Conservation (phyloP, 345 rosid species). For the Salix viminalis region DNA sequence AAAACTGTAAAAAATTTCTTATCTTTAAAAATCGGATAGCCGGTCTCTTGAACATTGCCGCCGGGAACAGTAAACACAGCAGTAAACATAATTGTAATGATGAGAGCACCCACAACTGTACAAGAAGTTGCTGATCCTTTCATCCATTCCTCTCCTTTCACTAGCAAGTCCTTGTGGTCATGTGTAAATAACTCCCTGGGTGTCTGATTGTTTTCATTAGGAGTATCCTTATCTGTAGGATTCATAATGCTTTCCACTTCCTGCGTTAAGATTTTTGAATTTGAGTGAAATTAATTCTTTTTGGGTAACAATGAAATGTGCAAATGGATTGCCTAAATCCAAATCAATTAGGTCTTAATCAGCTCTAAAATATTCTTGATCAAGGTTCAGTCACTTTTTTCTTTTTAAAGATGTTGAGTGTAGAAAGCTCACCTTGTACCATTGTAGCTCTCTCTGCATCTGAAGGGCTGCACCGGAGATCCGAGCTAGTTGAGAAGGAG, state of each 20-base stretch:
- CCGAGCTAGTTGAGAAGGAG: too few relatives aligned
- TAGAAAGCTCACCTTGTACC: too few relatives aligned
- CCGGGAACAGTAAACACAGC: not conserved
- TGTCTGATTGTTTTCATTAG: not conserved
- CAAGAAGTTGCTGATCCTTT: not conserved
- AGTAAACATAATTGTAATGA: not conserved
- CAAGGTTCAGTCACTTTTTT: too few relatives aligned
- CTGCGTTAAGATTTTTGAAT: not conserved
- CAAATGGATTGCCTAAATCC: too few relatives aligned
- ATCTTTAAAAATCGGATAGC: not conserved
- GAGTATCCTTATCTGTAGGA: accelerated
- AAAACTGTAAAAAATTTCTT: not conserved
- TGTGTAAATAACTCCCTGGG: not conserved
- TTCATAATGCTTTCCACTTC: not conserved
- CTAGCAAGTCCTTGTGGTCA: not conserved
- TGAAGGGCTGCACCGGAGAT: too few relatives aligned
- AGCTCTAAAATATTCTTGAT: too few relatives aligned
- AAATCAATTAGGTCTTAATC: too few relatives aligned
- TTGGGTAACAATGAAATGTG: too few relatives aligned
- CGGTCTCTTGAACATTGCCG: not conserved
- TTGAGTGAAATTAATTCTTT: too few relatives aligned
- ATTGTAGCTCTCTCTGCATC: too few relatives aligned
- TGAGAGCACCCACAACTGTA: not conserved
- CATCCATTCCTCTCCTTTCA: not conserved
- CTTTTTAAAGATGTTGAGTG: too few relatives aligned